A percentile compares a stretch with the other conserved stretches of the same genome.
phyloP scores from a whole-genome alignment of 306 rosid species.

The Hippophae rhamnoides region DNA sequence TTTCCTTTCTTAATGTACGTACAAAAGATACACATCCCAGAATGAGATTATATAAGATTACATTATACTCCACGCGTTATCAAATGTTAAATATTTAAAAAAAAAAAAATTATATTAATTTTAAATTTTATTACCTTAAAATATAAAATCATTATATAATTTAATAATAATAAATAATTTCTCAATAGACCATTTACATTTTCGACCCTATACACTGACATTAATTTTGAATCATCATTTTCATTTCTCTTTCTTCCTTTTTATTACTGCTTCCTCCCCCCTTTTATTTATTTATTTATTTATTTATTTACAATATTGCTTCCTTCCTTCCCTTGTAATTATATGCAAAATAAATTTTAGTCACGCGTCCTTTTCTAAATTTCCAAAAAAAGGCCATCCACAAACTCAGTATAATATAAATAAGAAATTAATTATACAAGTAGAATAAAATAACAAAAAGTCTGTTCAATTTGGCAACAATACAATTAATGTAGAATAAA shows the following conservation, averaged over 20 bases:
- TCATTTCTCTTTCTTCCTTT: conserved; percentile 4
- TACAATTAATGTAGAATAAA: too few species aligned
- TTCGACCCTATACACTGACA: conserved; percentile 25
- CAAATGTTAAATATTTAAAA: too few species aligned
- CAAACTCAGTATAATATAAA: conserved; percentile 18
- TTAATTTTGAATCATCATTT: not conserved
- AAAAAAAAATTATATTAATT: too few species aligned
- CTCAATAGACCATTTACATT: too few species aligned
- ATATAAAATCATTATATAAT: too few species aligned
- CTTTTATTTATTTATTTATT: too few species aligned
- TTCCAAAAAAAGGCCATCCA: conserved; percentile 54
- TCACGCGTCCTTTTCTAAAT: conserved; percentile 28
- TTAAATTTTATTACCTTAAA: too few species aligned
- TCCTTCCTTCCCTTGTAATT: not conserved
- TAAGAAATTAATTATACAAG: not conserved
- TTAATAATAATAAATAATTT: too few species aligned
- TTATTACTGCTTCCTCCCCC: not conserved
- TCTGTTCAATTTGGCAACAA: too few species aligned
- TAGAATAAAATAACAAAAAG: too few species aligned
- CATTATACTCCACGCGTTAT: conserved; percentile 7
- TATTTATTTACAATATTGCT: too few species aligned
- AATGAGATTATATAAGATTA: conserved; percentile 10
- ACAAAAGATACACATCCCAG: conserved; percentile 18
- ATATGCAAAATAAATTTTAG: not conserved
- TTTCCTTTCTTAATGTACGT: conserved; percentile 8